Evolutionary conservation across 2,329 filamentous ascomycete genomes (phyloP).

Genomic region (Hypoxylon sp.): DNA sequence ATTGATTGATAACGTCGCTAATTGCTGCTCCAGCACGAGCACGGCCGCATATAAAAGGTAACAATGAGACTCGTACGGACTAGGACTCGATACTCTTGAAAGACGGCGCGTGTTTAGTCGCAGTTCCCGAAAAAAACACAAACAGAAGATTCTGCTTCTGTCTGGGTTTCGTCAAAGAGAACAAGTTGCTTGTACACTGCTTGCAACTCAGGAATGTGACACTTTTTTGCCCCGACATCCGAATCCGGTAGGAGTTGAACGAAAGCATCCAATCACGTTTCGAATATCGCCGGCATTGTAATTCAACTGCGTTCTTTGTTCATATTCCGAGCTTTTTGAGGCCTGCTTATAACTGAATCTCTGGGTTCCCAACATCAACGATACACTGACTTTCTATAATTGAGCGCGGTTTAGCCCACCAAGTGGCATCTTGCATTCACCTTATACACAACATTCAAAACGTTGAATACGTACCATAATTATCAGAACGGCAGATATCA

Average conservation of each 20-base stretch:
- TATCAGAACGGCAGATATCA: neutral
- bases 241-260: constrained; percentile 26
- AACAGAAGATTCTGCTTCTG: constrained; percentile 2
- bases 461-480: too few relatives aligned
- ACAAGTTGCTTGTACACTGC: neutral
- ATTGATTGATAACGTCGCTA: neutral
- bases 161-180: constrained; percentile 14
- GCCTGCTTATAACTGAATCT: constrained; percentile 4
- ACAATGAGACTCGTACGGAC: neutral
- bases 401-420: neutral
- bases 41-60: neutral
- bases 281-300: constrained; percentile 9
- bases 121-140: neutral
- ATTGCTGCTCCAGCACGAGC: neutral
- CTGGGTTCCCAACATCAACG: constrained; percentile 3
- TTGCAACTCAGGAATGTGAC: constrained; percentile 36
- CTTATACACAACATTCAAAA: too few relatives aligned
- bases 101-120: neutral
- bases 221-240: constrained; percentile 14
- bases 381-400: constrained; percentile 1
- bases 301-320: constrained; percentile 25
- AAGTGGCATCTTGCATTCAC: neutral
- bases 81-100: neutral
- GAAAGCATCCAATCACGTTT: constrained; percentile 32
- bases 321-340: constrained; percentile 10